Conservation (phyloP, 2,329 filamentous ascomycete species). For the Xylariaceae sp. region DNA sequence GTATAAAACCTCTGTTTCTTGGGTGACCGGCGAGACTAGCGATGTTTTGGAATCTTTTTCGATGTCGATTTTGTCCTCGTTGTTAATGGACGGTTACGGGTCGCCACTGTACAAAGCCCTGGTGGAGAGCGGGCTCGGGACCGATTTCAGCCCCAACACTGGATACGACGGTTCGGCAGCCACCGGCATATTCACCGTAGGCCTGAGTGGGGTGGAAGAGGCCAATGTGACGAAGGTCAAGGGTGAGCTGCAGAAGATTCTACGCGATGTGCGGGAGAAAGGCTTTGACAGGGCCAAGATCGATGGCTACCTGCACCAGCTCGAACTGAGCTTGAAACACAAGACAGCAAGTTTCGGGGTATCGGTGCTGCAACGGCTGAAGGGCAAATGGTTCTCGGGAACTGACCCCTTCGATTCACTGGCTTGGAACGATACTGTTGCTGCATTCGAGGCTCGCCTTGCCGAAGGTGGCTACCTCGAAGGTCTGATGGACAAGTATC, state of each 20-base stretch:
- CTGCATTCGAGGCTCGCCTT: constrained; percentile 71
- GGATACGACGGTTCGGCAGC: constrained; percentile 78
- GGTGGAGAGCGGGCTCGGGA: constrained; percentile 82
- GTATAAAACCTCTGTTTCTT: constrained; percentile 88
- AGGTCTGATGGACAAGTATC: constrained; percentile 76
- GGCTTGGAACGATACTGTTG: constrained; percentile 83
- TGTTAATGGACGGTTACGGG: constrained; percentile 90
- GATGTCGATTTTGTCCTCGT: constrained; percentile 68
- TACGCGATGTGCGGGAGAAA: constrained; percentile 60
- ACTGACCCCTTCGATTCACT: constrained; percentile 86
- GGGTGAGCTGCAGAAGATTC: constrained; percentile 62
- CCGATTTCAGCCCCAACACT: constrained; percentile 90
- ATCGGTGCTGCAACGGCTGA: constrained; percentile 78
- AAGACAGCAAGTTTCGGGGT: constrained; percentile 96
- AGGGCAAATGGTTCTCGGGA: constrained; percentile 92
- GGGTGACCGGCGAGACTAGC: constrained; percentile 77
- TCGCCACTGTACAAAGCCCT: constrained; percentile 85
- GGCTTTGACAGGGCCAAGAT: constrained; percentile 89
- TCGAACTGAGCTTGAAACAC: constrained; percentile 89
- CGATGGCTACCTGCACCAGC: constrained; percentile 85
- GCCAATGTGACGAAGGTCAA: constrained; percentile 72
- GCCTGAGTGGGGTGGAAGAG: constrained; percentile 81
- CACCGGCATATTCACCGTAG: constrained; percentile 79
- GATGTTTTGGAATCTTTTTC: constrained; percentile 86
- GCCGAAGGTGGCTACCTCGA: constrained; percentile 76